Conservation (phyloP, 2,329 filamentous ascomycete species). For the Trichophyton verrucosum region DNA sequence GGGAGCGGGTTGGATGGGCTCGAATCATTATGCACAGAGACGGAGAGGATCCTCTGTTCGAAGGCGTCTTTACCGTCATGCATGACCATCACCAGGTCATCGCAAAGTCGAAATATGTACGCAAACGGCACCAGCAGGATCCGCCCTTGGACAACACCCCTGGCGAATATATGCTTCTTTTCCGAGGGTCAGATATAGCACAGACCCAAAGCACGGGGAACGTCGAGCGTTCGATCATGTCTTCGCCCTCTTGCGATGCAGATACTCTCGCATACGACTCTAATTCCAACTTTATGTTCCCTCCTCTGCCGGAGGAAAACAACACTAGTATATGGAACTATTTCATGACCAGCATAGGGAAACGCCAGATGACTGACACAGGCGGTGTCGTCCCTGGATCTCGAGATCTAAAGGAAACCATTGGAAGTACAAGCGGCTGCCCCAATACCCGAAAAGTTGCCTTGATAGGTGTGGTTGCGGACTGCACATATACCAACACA, state of each 20-base stretch:
- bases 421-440: slow-evolving; percentile 74
- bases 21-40: slow-evolving; percentile 67
- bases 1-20: slow-evolving; percentile 77
- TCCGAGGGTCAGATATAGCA: slow-evolving; percentile 74
- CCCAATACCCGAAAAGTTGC: slow-evolving; percentile 84
- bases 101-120: slow-evolving; percentile 58
- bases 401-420: slow-evolving; percentile 63
- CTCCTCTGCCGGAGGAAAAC: slow-evolving; percentile 27
- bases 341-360: slow-evolving; percentile 55
- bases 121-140: slow-evolving; percentile 59
- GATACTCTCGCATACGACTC: slow-evolving; percentile 71
- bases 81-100: slow-evolving; percentile 81
- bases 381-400: slow-evolving; percentile 51
- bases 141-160: slow-evolving; percentile 46
- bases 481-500: slow-evolving; percentile 70
- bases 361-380: slow-evolving; percentile 45
- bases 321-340: slow-evolving; percentile 46
- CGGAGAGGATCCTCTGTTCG: slow-evolving; percentile 67
- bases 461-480: slow-evolving; percentile 79
- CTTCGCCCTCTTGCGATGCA: slow-evolving; percentile 50
- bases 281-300: slow-evolving; percentile 54
- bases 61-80: slow-evolving; percentile 73
- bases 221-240: slow-evolving; percentile 46
- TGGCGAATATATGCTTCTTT: slow-evolving; percentile 77
- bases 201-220: slow-evolving; percentile 42